These are phyloP conservation scores for Ilex aquifolium DNA, from an alignment of 257 asterid genomes.

Conservation along the genomic window DNA sequence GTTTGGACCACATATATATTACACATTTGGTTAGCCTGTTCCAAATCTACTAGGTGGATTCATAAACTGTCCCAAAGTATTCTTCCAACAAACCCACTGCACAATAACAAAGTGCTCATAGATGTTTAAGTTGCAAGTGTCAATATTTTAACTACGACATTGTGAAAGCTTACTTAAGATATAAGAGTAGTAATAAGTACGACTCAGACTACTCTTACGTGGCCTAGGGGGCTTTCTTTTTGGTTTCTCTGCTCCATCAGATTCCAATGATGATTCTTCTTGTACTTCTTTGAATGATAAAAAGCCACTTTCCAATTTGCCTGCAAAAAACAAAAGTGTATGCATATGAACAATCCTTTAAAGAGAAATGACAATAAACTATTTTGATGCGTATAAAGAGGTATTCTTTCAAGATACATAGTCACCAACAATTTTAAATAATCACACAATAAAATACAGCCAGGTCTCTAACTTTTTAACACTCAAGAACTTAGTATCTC, in stretches of 20 bases:
- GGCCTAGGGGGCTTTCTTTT: conserved; percentile 44
- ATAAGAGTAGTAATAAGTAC: conserved; percentile 9
- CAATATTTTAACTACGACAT: no score
- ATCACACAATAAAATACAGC: background rate
- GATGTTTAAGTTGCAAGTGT: no score
- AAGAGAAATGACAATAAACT: background rate
- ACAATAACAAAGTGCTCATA: background rate
- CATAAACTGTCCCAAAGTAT: background rate
- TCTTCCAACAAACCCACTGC: background rate
- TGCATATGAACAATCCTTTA: background rate
- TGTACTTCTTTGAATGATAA: conserved; percentile 26
- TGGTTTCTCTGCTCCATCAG: conserved; percentile 29
- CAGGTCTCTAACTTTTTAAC: no score
- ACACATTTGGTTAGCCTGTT: background rate
- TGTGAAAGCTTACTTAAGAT: background rate
- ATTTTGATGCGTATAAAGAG: background rate
- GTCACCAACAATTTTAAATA: background rate
- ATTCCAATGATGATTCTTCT: conserved; percentile 17
- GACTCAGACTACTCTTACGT: conserved; percentile 37
- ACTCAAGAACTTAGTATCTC: no score
- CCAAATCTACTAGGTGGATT: background rate
- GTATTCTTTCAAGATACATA: conserved; percentile 1
- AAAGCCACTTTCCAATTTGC: conserved; percentile 29
- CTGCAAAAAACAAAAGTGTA: conserved; percentile 15
- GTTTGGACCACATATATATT: background rate